Evolutionary conservation across 176 grass and related monocot genomes (phyloP), one percentile per base, ranked within the genome.

Genomic region (Triticum dicoccoides): DNA sequence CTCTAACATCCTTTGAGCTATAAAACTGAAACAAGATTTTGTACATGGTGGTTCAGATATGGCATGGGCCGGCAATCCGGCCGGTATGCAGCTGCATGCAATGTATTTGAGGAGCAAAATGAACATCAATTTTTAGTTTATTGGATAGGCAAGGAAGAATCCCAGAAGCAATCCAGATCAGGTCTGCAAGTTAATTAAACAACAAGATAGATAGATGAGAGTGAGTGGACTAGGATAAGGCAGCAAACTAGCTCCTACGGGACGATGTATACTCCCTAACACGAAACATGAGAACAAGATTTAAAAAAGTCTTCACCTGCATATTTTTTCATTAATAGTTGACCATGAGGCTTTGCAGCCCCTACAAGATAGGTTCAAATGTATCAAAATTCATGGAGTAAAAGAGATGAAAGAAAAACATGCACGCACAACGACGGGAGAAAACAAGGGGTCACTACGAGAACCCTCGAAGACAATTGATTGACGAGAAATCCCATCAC

Each of bases 21-120:
- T 32, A 58, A 58, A 58, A 21, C 17, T 2, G 6, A 61, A 5
- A 34, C 7, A 20, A 75, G 66, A 87, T 67, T 78, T 73, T 29
- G 67, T 17, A 3, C 73, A 73, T 85, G 75, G 75, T 80, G 21
- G 89, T 49, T 91, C 45, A 18, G 85, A 80, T 76, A 66, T 54
- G 17, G 35, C 45, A 66, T 32, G 9, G 66, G 58, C 24, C 54
- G 2, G 6, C 54, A 85, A 85, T 62, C 8, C 2, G 3, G n/a
- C 54, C 52, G 59, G 12, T 49, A 24, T 27, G n/a, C 27, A 65
- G 71, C 15, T 45, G n/a, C 52, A 11, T 65, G 38, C 51, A 20
- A 32, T 51, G 49, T 41, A 63, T 51, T 51, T 27, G 37, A 14
- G 24, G 52, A 73, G 18, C 30, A 9, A 23, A 41, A 41, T 10